Base-by-base conservation (phyloP, 371 early-diverging fungal species). In the Lichtheimia corymbifera region DNA sequence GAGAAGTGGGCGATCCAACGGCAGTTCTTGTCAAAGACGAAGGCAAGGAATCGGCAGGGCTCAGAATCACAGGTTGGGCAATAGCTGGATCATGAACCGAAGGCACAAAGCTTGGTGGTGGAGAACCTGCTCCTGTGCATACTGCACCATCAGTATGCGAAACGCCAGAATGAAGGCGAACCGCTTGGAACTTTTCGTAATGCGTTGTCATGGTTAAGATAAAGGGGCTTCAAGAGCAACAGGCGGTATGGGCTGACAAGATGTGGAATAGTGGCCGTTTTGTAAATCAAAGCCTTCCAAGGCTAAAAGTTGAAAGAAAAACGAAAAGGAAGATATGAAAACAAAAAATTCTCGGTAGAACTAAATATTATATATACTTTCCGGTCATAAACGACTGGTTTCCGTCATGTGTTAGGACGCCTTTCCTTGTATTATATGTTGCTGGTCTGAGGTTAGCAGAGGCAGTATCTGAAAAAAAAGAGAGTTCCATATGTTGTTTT, bases 381-480 rank as follows among this genome's bases (percentile, higher is more conserved):
- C 55, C 35, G 61, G 56, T 30, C 40, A 40, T 24, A 35, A 50
- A 47, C 56, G 28, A 57, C 25, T 52, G 44, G 27, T 53, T 60
- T 66, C 47, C 58, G 53, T 61, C 56, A 61, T 66, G 66, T 57
- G 66, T 52, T 57, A 41, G 58, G 65, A 54, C 55, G 49, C 57
- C 60, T 20, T 61, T 61, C 56, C 66, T 61, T 61, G 56, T 61
- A 51, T 57, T 66, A 61, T 62, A 58, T 53, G 55, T 62, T 55
- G 51, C 67, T 67, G 67, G 67, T 67, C 67, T 67, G 67, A 67
- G 67, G 67, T 67, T 67, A 67, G 67, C 64, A 64, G 59, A 53
- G 27, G 27, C 50, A 40, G 55, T 52, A 58, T 58, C 58, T 63
- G 58, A 49, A 55, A 55, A 62, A 62, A 50, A 51, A 56, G 30